These are phyloP conservation scores for Phytophthora cryptogea DNA, from an alignment of 352 stramenopile species.

Conservation along the genomic window DNA sequence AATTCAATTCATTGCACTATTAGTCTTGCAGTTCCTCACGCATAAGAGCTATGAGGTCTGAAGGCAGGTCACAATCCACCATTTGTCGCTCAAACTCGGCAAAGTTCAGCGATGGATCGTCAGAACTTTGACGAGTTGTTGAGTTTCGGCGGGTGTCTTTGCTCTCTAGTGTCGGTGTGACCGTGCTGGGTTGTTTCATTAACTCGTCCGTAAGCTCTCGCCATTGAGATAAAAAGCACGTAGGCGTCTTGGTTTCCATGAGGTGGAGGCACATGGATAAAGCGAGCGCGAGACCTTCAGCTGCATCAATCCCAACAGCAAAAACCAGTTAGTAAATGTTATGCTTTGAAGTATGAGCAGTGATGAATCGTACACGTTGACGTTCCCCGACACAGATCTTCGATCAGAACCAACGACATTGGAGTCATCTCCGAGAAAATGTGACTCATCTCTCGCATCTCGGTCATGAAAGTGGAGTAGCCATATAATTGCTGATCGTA, in stretches of 20 bases:
- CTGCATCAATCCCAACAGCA: slow-evolving; percentile 9
- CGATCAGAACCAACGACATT: slow-evolving; percentile 49
- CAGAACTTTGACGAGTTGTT: neutral
- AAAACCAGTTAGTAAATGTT: neutral
- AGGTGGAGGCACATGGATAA: slow-evolving; percentile 39
- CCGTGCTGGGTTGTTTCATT: neutral
- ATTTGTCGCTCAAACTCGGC: slow-evolving; percentile 32
- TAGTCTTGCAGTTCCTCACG: slow-evolving; percentile 13
- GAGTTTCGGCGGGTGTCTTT: neutral
- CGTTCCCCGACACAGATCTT: slow-evolving; percentile 60
- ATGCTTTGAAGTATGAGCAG: neutral
- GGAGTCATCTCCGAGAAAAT: slow-evolving; percentile 42
- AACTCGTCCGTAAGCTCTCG: slow-evolving; percentile 31
- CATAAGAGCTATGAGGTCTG: slow-evolving; percentile 37
- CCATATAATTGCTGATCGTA: slow-evolving; percentile 51
- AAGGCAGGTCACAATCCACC: slow-evolving; percentile 37
- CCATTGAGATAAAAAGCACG: slow-evolving; percentile 42
- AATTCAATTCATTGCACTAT: too few species aligned
- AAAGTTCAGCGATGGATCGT: neutral
- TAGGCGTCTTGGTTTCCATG: slow-evolving; percentile 27
- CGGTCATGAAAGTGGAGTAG: slow-evolving; percentile 58
- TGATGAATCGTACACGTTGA: slow-evolving; percentile 30
- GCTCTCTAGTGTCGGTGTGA: neutral
- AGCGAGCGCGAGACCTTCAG: slow-evolving; percentile 39
- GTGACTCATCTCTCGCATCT: slow-evolving; percentile 52